Evolutionary conservation across 352 stramenopile species (phyloP), one percentile per base, ranked within the genome.

Genomic region (Phytophthora gonapodyides): DNA sequence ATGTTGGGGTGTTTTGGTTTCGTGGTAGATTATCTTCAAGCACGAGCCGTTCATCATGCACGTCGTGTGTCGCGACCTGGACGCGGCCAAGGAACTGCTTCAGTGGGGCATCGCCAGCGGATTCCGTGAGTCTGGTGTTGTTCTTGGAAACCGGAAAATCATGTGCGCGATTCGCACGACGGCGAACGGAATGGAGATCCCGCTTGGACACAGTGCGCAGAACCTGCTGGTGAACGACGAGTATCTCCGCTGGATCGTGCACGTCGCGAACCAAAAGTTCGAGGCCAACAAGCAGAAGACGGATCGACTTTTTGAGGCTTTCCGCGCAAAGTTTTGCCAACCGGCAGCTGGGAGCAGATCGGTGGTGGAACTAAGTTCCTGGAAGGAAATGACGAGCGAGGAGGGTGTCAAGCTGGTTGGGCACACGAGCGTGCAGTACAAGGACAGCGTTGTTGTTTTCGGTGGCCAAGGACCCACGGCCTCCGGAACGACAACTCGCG

Each of bases 31-130:
- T 61, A 80, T 95, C 37, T 90, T 97, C 67, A 97, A 97, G 67
- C 80, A 94, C 57, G 91, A 97, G 44, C 90, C 90, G 50, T 96
- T 97, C 61, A 96, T 97, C 54, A 91, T 98, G 81, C 91, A 98
- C 74, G 86, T 97, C 4, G 75, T 92, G 33, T 97, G 89, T 59
- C 75, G 85, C 24, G 76, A 94, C 46, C 31, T 95, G 12, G 76
- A 90, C 11, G 67, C 83, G 1, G 92, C 89, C 6, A 90, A 96
- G 48, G 64, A 77, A 12, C 63, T 97, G 31, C 57, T 97, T 34
- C 89, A 96, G 58, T 87, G 88, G 61, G 91, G 84, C 1, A 77
- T 97, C 37, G 67, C 78, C 1, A 82, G 77, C 35, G 92, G 92
- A 16, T 97, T 96, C 47, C 82, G 91, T 5, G 92, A 98, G 61